A percentile compares a stretch with the other conserved stretches of the same genome.
Evolutionary conservation across 192 early-diverging fungal species (phyloP).

Genomic region (Coemansia sp.): DNA sequence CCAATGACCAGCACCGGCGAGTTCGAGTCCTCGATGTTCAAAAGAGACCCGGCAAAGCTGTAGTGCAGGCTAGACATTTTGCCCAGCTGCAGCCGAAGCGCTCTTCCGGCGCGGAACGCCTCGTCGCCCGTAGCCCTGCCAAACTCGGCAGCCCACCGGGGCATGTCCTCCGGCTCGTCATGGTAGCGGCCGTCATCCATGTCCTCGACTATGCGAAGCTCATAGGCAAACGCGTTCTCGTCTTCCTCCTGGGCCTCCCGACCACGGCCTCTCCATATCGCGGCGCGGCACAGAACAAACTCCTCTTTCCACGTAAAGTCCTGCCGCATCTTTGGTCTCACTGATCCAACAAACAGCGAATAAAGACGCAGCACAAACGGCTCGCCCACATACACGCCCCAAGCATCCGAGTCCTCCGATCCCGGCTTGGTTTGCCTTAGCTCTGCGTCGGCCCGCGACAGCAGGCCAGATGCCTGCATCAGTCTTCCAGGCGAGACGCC

Average conservation of each 20-base stretch:
- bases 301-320: conserved; percentile 86
- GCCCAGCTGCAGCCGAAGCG: conserved; percentile 44
- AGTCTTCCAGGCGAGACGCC: conserved; percentile 58
- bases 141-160: conserved; percentile 21
- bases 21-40: conserved; percentile 72
- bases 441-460: conserved; percentile 13
- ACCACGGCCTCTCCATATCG: conserved; percentile 23
- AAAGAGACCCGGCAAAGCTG: conserved; percentile 64
- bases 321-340: conserved; percentile 54
- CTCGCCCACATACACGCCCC: conserved; percentile 27
- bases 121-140: background rate
- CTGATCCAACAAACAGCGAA: conserved; percentile 65
- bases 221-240: conserved; percentile 45
- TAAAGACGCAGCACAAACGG: conserved; percentile 61
- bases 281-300: conserved; percentile 55
- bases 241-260: background rate
- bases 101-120: conserved; percentile 15
- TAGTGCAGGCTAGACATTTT: conserved; percentile 64
- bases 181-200: conserved; percentile 76
- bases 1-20: conserved; percentile 71
- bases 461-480: conserved; percentile 57
- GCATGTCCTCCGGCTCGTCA: conserved; percentile 29
- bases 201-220: conserved; percentile 62
- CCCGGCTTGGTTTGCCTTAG: conserved; percentile 14
- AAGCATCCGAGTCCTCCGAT: background rate